Conservation (phyloP, 1,284 basidiomycete species). For the Wolfiporia cocos region DNA sequence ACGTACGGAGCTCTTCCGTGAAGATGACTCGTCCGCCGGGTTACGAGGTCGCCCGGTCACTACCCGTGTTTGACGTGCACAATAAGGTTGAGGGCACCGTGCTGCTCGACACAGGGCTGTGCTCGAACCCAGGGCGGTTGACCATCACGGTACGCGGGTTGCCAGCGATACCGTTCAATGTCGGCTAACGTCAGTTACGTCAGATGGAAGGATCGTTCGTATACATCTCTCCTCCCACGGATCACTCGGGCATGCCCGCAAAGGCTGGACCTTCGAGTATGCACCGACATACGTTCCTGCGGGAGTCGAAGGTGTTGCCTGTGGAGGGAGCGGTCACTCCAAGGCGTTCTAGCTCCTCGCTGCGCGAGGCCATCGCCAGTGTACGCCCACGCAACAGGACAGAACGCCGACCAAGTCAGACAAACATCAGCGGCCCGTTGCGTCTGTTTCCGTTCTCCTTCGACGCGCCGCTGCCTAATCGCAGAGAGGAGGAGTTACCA, state of each 20-base stretch:
- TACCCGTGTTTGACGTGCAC: conserved; percentile 54
- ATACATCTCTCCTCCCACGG: conserved; percentile 36
- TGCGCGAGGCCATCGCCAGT: conserved; percentile 44
- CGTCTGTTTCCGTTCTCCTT: conserved; percentile 53
- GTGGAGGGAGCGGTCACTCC: conserved; percentile 30
- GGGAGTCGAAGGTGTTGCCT: conserved; percentile 42
- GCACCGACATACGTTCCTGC: conserved; percentile 51
- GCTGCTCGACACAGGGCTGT: conserved; percentile 43
- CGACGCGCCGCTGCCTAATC: conserved; percentile 43
- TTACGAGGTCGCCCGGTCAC: conserved; percentile 29
- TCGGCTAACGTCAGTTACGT: background rate
- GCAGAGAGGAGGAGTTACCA: conserved; percentile 53
- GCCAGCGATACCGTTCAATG: too few relatives aligned
- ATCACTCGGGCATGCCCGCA: conserved; percentile 22
- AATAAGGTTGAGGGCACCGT: conserved; percentile 56
- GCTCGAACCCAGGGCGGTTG: conserved; percentile 45
- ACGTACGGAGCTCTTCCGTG: conserved; percentile 52
- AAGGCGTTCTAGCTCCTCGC: conserved; percentile 32
- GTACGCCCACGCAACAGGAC: conserved; percentile 29
- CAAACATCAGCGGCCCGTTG: conserved; percentile 14
- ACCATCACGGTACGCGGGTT: conserved; percentile 54
- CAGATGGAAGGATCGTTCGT: conserved; percentile 61
- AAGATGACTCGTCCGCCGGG: conserved; percentile 37
- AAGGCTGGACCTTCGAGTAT: conserved; percentile 22
- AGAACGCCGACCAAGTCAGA: conserved; percentile 21